These are phyloP conservation scores for Penstemon barbatus DNA, from an alignment of 257 asterid genomes.

Conservation along the genomic window DNA sequence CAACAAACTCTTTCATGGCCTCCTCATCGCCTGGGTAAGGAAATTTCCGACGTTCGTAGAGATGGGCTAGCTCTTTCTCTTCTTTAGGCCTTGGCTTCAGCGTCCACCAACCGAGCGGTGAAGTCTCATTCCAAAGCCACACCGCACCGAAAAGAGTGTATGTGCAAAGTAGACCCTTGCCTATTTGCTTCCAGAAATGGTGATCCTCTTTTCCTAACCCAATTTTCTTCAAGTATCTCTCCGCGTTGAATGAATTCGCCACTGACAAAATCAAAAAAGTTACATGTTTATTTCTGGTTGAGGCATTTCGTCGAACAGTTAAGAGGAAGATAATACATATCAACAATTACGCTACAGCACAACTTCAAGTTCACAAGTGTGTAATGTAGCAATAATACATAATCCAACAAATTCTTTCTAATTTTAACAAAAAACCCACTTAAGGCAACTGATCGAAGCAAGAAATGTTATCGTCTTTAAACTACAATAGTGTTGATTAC, in stretches of 20 bases:
- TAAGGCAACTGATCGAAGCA: no score
- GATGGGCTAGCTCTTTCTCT: conserved; percentile 79
- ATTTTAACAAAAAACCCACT: no score
- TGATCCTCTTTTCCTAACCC: conserved; percentile 89
- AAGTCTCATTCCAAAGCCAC: conserved; percentile 82
- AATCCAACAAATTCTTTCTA: no score
- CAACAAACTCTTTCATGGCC: conserved; percentile 86
- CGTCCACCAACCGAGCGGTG: conserved; percentile 97
- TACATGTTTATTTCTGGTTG: neutral
- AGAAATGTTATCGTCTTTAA: no score
- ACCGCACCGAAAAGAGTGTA: conserved; percentile 69
- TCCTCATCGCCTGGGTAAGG: conserved; percentile 90
- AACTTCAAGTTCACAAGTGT: no score
- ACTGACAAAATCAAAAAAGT: neutral
- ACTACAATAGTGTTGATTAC: no score
- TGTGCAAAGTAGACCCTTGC: conserved; percentile 72
- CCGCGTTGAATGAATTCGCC: conserved; percentile 49
- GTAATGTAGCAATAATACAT: no score
- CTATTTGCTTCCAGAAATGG: conserved; percentile 89
- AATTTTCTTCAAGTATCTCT: conserved; percentile 57
- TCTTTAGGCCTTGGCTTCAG: conserved; percentile 83
- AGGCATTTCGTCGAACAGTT: conserved; percentile 37
- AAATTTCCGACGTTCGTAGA: conserved; percentile 71
- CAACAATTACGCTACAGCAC: no score
- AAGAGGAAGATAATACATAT: neutral